A percentile compares a stretch with the other conserved stretches of the same genome.
phyloP scores from a whole-genome alignment of 1,284 basidiomycete species.

The Cryptococcus wingfieldii region DNA sequence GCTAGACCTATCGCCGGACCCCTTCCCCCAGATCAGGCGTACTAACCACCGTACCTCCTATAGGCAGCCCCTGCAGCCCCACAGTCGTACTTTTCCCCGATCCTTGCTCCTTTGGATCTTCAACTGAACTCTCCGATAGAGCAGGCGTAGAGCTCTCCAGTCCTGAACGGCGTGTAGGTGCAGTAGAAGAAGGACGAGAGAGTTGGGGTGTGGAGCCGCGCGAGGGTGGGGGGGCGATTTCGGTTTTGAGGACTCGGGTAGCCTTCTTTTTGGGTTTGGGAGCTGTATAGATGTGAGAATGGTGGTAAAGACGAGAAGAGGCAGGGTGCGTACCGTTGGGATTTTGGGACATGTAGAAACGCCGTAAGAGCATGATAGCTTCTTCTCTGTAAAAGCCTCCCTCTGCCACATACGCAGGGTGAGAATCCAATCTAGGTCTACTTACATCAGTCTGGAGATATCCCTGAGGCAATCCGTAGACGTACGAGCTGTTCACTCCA shows the following conservation, averaged over 20 bases:
- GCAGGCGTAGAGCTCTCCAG: not conserved
- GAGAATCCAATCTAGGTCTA: conserved; percentile 57
- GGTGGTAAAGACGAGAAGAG: not conserved
- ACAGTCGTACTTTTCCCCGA: too few species aligned
- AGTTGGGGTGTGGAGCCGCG: conserved; percentile 15
- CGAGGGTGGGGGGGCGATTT: conserved; percentile 44
- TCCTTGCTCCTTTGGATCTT: not conserved
- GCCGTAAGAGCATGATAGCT: conserved; percentile 88
- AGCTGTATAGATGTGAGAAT: conserved; percentile 22
- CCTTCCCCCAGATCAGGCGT: conserved; percentile 15
- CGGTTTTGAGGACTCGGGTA: conserved; percentile 48
- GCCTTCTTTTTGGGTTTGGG: conserved; percentile 50
- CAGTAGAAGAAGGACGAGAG: conserved; percentile 16
- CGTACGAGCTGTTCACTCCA: conserved; percentile 73
- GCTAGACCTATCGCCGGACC: not conserved
- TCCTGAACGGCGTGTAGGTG: conserved; percentile 10
- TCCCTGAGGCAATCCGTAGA: conserved; percentile 12
- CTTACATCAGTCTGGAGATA: not conserved
- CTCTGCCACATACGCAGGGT: conserved; percentile 69
- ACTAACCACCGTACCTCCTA: conserved; percentile 26
- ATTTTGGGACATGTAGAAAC: conserved; percentile 96
- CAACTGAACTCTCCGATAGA: not conserved
- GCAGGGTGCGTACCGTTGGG: conserved; percentile 64
- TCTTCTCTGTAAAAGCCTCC: conserved; percentile 86
- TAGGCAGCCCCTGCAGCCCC: conserved; percentile 11